These are phyloP conservation scores for Staphylotrichum longicolle DNA, from an alignment of 495 filamentous ascomycete genomes.

Conservation along the genomic window DNA sequence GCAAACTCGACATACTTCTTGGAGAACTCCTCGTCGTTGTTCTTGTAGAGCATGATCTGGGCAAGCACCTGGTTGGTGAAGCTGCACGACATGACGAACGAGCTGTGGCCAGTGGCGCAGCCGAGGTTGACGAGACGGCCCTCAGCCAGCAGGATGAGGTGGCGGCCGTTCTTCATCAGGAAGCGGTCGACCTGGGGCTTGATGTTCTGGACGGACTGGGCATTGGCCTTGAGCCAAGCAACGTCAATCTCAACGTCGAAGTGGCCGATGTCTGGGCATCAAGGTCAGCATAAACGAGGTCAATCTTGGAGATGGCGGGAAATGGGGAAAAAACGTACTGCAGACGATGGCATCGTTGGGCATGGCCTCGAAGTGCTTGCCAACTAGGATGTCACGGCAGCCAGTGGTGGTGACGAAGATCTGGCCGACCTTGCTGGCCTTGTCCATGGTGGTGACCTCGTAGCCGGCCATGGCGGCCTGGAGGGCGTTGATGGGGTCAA, in stretches of 20 bases:
- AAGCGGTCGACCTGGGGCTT: conserved; percentile 99
- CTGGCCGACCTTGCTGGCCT: conserved; percentile 81
- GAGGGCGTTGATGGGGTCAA: conserved; percentile 99
- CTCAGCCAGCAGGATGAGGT: conserved; percentile 98
- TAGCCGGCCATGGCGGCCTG: conserved; percentile 97
- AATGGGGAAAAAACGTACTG: conserved; percentile 60
- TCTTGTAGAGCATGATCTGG: conserved; percentile 97
- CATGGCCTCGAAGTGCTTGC: conserved; percentile 93
- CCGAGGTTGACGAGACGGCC: conserved; percentile 98
- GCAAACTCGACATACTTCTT: conserved; percentile 95
- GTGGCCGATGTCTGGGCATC: conserved; percentile 83
- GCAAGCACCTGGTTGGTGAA: conserved; percentile 99
- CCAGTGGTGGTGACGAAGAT: conserved; percentile 99
- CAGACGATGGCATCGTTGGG: conserved; percentile 98
- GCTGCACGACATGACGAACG: conserved; percentile 99
- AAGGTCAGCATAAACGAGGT: conserved; percentile 16
- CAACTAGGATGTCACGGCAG: conserved; percentile 94
- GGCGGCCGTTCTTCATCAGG: conserved; percentile 86
- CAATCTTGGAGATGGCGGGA: background rate
- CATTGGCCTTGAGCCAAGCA: conserved; percentile 97
- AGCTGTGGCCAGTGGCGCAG: conserved; percentile 98
- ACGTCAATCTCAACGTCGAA: conserved; percentile 99
- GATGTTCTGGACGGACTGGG: conserved; percentile 89
- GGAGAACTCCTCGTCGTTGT: conserved; percentile 79
- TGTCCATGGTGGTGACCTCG: conserved; percentile 97